phyloP scores from a whole-genome alignment of 768 basidiomycete species.

The Amanita molliuscula region DNA sequence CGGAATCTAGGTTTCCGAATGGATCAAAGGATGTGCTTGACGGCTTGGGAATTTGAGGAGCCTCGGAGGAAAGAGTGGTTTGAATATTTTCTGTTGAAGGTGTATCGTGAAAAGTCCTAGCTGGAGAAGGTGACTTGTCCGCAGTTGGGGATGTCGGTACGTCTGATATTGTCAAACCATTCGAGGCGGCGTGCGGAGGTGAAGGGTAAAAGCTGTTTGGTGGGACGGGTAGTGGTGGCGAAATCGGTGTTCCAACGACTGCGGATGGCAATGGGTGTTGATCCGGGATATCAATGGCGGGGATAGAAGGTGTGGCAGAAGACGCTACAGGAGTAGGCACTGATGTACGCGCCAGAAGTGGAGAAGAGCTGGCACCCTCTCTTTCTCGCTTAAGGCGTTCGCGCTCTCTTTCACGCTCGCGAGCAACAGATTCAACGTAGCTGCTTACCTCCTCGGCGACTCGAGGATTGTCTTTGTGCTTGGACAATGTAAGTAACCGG shows the following conservation, averaged over 20 bases:
- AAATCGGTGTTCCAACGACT: not conserved
- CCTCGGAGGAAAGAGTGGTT: slow-evolving; percentile 1
- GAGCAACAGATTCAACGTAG: slow-evolving; percentile 68
- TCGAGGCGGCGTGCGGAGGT: slow-evolving; percentile 40
- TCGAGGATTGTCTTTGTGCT: slow-evolving; percentile 35
- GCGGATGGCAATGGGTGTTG: not conserved
- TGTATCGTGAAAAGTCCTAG: slow-evolving; percentile 4
- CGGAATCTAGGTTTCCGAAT: slow-evolving; percentile 29
- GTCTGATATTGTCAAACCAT: slow-evolving; percentile 13
- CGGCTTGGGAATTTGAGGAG: slow-evolving; percentile 10
- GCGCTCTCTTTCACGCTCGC: slow-evolving; percentile 69
- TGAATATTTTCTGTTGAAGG: slow-evolving; percentile 11
- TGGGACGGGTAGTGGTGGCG: slow-evolving; percentile 13
- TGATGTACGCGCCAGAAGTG: slow-evolving; percentile 19
- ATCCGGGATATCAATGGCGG: not conserved
- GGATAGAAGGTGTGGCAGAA: slow-evolving; percentile 6
- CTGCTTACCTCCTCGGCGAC: slow-evolving; percentile 53
- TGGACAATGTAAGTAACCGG: slow-evolving; percentile 41
- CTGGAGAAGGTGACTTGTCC: slow-evolving; percentile 1
- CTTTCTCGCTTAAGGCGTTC: slow-evolving; percentile 62
- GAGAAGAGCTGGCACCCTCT: slow-evolving; percentile 33
- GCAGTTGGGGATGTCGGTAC: slow-evolving; percentile 18
- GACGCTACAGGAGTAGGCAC: slow-evolving; percentile 9
- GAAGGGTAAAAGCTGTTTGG: slow-evolving; percentile 49
- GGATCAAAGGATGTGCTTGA: slow-evolving; percentile 27